Evolutionary conservation across 805 yeast genomes (phyloP).

Genomic region (Yarrowia sp.): DNA sequence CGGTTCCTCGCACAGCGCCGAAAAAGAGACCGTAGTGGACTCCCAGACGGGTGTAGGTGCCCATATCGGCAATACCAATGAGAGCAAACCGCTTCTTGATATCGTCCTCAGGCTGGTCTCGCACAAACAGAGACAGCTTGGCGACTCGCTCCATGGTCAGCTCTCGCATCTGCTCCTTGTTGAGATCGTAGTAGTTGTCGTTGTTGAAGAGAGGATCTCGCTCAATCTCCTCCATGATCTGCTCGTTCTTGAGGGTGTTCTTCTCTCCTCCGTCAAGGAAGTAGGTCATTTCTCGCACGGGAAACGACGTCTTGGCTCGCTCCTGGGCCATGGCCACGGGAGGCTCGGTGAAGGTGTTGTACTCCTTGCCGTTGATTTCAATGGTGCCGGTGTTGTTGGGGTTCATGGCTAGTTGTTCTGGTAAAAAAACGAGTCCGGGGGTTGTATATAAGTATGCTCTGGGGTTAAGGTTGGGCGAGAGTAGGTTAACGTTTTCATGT

Average conservation of each 20-base stretch:
- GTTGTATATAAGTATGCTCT: background rate
- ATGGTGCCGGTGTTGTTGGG: slow-evolving; percentile 19
- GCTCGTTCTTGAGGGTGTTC: slow-evolving; percentile 41
- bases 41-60: slow-evolving; percentile 75
- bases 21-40: slow-evolving; percentile 85
- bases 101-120: slow-evolving; percentile 33
- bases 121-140: slow-evolving; percentile 32
- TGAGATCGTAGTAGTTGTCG: slow-evolving; percentile 47
- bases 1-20: slow-evolving; percentile 79
- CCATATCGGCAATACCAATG: slow-evolving; percentile 56
- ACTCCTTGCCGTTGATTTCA: slow-evolving; percentile 24
- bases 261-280: slow-evolving; percentile 45
- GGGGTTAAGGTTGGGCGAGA: slow-evolving; percentile 11
- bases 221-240: slow-evolving; percentile 46
- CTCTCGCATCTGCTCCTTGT: slow-evolving; percentile 43
- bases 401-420: background rate
- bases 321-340: slow-evolving; percentile 40
- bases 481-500: slow-evolving; percentile 4
- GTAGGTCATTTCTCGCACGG: slow-evolving; percentile 41
- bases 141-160: slow-evolving; percentile 38
- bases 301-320: slow-evolving; percentile 41
- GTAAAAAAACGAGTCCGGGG: background rate
- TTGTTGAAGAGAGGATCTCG: slow-evolving; percentile 52
- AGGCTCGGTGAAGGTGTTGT: slow-evolving; percentile 39
- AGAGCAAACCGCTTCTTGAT: slow-evolving; percentile 33